A percentile compares a stretch with the other conserved stretches of the same genome.
Evolutionary conservation across 768 basidiomycete genomes (phyloP).

Genomic region (Trichaptum fuscoviolaceum): DNA sequence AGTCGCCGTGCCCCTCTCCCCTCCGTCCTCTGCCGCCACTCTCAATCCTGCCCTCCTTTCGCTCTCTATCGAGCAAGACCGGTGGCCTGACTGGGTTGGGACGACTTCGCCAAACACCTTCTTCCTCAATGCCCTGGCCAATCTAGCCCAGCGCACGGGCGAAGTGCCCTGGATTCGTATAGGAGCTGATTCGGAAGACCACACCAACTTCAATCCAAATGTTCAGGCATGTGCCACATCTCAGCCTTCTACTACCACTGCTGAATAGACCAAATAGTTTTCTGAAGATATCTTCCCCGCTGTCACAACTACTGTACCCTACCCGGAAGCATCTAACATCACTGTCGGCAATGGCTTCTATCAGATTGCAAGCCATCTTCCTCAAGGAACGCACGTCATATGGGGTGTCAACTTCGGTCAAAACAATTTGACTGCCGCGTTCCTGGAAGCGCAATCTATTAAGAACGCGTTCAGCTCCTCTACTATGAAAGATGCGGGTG

Average conservation of each 20-base stretch:
- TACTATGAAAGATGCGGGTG: slow-evolving; percentile 32
- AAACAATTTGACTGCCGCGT: slow-evolving; percentile 44
- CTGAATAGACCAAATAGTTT: slow-evolving; percentile 26
- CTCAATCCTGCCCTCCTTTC: slow-evolving; percentile 48
- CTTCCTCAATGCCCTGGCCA: slow-evolving; percentile 54
- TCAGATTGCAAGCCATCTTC: slow-evolving; percentile 45
- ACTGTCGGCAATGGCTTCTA: slow-evolving; percentile 57
- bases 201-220: slow-evolving; percentile 46
- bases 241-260: not conserved
- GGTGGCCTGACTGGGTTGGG: slow-evolving; percentile 67
- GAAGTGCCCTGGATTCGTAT: slow-evolving; percentile 53
- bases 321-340: slow-evolving; percentile 61
- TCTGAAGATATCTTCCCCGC: slow-evolving; percentile 47
- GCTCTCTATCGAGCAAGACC: slow-evolving; percentile 66
- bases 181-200: slow-evolving; percentile 50
- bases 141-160: slow-evolving; percentile 48
- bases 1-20: slow-evolving; percentile 22
- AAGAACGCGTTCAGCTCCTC: slow-evolving; percentile 41
- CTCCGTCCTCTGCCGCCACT: slow-evolving; percentile 30
- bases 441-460: slow-evolving; percentile 44
- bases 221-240: slow-evolving; percentile 33
- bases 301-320: slow-evolving; percentile 44
- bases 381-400: slow-evolving; percentile 53
- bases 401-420: slow-evolving; percentile 67
- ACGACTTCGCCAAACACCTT: slow-evolving; percentile 46